These are phyloP conservation scores for Fistulinella cinereoalba DNA, from an alignment of 1,284 basidiomycete species.

Conservation along the genomic window DNA sequence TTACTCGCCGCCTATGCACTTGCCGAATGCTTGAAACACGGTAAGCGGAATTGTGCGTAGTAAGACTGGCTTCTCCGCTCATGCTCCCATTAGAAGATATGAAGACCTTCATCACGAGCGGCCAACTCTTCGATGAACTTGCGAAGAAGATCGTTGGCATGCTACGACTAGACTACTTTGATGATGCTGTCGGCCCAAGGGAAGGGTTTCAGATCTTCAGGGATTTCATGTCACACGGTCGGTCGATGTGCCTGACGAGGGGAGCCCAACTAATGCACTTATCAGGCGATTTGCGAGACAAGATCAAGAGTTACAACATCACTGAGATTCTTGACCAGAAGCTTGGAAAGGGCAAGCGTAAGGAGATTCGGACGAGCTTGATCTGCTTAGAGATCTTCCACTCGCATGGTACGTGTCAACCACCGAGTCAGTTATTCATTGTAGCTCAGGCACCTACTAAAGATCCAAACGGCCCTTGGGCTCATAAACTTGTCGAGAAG, in stretches of 20 bases:
- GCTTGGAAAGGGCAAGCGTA: constrained; percentile 8
- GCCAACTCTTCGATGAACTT: constrained; percentile 5
- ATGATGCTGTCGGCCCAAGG: constrained; percentile 25
- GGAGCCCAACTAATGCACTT: neutral
- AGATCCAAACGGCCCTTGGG: constrained; percentile 11
- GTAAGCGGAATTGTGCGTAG: constrained; percentile 3
- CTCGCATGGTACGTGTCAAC: constrained; percentile 14
- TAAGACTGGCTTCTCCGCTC: too few species aligned
- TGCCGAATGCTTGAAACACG: constrained; percentile 14
- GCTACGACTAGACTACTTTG: constrained; percentile 25
- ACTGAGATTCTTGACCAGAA: constrained; percentile 18
- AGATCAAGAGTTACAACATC: constrained; percentile 12
- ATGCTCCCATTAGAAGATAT: constrained; percentile 24
- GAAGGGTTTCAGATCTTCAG: constrained; percentile 30
- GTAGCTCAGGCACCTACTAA: neutral
- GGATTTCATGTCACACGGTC: constrained; percentile 23
- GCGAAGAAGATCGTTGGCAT: constrained; percentile 21
- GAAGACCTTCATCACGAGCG: constrained; percentile 7
- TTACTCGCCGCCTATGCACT: constrained; percentile 17
- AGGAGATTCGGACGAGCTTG: constrained; percentile 22
- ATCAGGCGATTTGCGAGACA: constrained; percentile 17
- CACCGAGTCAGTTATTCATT: neutral
- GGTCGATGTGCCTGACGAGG: neutral
- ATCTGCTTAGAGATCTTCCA: constrained; percentile 24
- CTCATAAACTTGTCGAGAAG: constrained; percentile 10